Evolutionary conservation across 140 eudicot species (phyloP).

Genomic region (Cichorium intybus): DNA sequence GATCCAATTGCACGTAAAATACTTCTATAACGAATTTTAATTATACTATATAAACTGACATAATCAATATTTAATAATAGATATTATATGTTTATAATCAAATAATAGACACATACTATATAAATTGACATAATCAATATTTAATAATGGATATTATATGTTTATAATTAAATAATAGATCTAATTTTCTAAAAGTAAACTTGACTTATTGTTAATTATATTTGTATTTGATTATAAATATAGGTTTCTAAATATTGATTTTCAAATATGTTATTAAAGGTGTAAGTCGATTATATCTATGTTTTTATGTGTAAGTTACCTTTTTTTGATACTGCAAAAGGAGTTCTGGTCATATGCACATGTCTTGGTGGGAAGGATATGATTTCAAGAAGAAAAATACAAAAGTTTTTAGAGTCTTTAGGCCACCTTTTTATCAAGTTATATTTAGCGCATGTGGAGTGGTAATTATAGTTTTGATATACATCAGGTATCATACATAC

Average conservation of each 20-base stretch:
- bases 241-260: too few relatives aligned
- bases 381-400: constrained; percentile 15
- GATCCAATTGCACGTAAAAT: neutral
- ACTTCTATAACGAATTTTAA: too few relatives aligned
- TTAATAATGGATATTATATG: too few relatives aligned
- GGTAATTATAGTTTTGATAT: neutral
- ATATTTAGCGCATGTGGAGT: neutral
- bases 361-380: constrained; percentile 7
- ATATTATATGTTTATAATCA: too few relatives aligned
- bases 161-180: too few relatives aligned
- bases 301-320: neutral
- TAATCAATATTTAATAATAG: too few relatives aligned
- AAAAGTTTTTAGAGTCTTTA: neutral
- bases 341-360: constrained; percentile 5
- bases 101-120: too few relatives aligned
- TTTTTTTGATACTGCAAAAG: neutral
- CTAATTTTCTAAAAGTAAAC: too few relatives aligned
- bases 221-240: too few relatives aligned
- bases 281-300: neutral
- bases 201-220: too few relatives aligned
- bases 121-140: too few relatives aligned
- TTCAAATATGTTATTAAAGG: neutral
- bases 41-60: too few relatives aligned
- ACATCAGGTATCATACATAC: neutral
- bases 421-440: neutral